Percentiles rank a stretch among this genome's conserved stretches.
Conservation (phyloP, 148 eudicot species). For the Camellia japonica region DNA sequence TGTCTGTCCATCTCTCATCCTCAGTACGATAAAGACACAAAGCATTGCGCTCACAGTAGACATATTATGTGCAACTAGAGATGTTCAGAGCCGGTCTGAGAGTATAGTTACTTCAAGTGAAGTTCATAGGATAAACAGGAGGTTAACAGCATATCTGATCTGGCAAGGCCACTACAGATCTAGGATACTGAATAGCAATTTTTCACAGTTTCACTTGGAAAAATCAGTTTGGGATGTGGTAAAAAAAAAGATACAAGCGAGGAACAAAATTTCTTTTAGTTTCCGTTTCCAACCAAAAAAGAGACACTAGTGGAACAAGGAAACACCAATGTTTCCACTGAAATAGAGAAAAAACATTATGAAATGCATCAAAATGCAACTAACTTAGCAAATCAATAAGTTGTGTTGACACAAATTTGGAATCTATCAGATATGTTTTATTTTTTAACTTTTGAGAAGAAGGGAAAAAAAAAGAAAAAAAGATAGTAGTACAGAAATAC, state of each 20-base stretch:
- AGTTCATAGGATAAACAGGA: background rate
- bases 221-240: background rate
- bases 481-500: no score
- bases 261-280: no score
- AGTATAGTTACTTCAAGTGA: background rate
- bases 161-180: background rate
- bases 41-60: constrained; percentile 1
- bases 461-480: no score
- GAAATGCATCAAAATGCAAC: no score
- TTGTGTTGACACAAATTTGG: no score
- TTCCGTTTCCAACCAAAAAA: no score
- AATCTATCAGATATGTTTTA: no score
- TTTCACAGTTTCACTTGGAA: background rate
- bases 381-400: no score
- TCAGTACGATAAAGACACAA: background rate
- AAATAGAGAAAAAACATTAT: no score
- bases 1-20: background rate
- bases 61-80: background rate
- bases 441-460: no score
- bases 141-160: background rate
- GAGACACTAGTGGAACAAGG: no score
- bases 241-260: background rate
- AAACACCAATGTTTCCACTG: no score
- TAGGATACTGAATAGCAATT: background rate
- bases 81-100: background rate